Conservation (phyloP, 2,329 filamentous ascomycete species). For the Biscogniauxia marginata region DNA sequence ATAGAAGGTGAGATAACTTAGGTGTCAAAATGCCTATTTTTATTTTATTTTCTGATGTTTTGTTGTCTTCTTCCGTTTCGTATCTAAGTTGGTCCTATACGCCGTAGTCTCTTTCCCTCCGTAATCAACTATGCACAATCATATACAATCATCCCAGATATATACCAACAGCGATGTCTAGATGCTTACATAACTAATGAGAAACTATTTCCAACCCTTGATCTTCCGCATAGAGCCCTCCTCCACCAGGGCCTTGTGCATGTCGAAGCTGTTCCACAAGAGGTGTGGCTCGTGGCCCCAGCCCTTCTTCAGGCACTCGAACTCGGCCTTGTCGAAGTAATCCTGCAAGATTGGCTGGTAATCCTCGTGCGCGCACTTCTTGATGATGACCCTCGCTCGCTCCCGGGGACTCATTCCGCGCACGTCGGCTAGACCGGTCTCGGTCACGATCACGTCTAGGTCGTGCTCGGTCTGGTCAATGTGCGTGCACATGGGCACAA, state of each 20-base stretch:
- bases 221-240: slow-evolving; percentile 86
- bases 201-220: slow-evolving; percentile 51
- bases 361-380: slow-evolving; percentile 81
- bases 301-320: slow-evolving; percentile 79
- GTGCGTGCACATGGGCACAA: slow-evolving; percentile 93
- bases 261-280: slow-evolving; percentile 82
- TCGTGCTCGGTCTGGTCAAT: slow-evolving; percentile 93
- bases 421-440: slow-evolving; percentile 78
- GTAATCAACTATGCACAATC: neutral
- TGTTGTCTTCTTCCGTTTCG: neutral
- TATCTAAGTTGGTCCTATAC: neutral
- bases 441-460: slow-evolving; percentile 80
- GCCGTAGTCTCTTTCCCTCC: too few species aligned
- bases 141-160: neutral
- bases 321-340: slow-evolving; percentile 85
- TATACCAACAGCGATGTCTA: neutral
- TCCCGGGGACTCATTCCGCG: slow-evolving; percentile 77
- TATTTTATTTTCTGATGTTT: neutral
- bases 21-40: too few species aligned
- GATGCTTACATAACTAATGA: neutral
- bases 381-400: slow-evolving; percentile 79
- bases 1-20: too few species aligned
- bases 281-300: slow-evolving; percentile 90
- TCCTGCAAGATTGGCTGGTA: slow-evolving; percentile 79
- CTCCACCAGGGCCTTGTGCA: slow-evolving; percentile 80